Evolutionary conservation across 208 protist species (phyloP).

Genomic region (Leptomonas seymouri): DNA sequence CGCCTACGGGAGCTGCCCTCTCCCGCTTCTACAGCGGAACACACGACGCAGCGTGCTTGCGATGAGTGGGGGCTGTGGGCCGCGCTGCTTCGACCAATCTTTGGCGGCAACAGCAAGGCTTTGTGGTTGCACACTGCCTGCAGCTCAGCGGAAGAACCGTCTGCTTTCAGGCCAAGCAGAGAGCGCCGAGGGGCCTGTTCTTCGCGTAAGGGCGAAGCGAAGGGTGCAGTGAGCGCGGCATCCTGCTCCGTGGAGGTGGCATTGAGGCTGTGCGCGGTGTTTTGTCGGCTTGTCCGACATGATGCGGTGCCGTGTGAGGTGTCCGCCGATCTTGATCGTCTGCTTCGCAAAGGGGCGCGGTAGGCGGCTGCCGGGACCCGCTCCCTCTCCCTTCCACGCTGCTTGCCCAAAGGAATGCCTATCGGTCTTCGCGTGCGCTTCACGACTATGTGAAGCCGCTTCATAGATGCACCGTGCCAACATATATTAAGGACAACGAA

Average conservation of each 20-base stretch:
- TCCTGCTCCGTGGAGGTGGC: background rate
- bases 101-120: conserved; percentile 71
- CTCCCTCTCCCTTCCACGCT: too few relatives aligned
- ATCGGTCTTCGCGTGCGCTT: too few relatives aligned
- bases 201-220: background rate
- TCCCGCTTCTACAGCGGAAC: background rate
- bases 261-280: conserved; percentile 34
- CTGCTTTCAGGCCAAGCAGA: background rate
- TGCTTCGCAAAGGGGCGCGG: background rate
- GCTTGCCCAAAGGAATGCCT: too few relatives aligned
- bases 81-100: conserved; percentile 46
- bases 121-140: conserved; percentile 26
- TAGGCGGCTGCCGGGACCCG: background rate
- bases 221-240: background rate
- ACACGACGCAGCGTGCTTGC: background rate
- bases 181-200: background rate
- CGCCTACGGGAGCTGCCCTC: background rate
- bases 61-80: conserved; percentile 28
- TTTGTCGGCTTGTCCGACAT: conserved; percentile 52
- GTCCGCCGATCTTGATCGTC: conserved; percentile 41
- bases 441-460: too few relatives aligned
- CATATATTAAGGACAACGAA: too few relatives aligned
- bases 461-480: too few relatives aligned
- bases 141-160: background rate
- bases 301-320: conserved; percentile 47